Evolutionary conservation across 495 filamentous ascomycete genomes (phyloP).

Genomic region (Penicillium coprophilum): DNA sequence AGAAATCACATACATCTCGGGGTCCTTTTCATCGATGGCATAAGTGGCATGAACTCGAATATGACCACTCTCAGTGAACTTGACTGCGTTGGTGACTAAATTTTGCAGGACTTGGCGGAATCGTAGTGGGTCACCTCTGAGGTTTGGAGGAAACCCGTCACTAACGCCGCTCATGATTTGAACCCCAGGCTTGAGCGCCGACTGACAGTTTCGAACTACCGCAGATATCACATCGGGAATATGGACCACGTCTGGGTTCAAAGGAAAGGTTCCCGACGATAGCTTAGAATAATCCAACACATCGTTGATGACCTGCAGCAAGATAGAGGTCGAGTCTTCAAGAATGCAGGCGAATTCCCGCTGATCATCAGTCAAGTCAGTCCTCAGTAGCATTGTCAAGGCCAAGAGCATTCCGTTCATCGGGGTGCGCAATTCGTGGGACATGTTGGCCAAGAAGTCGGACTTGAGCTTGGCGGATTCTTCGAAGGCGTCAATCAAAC

Average conservation of each 20-base stretch:
- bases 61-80: conserved; percentile 75
- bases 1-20: conserved; percentile 41
- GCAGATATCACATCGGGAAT: conserved; percentile 56
- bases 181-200: conserved; percentile 58
- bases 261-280: conserved; percentile 78
- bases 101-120: conserved; percentile 84
- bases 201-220: conserved; percentile 52
- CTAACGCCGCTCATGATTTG: conserved; percentile 51
- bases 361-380: conserved; percentile 64
- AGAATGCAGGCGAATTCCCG: conserved; percentile 75
- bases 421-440: conserved; percentile 83
- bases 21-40: conserved; percentile 42
- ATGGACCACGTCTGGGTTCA: conserved; percentile 69
- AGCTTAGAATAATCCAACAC: conserved; percentile 88
- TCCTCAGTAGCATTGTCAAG: conserved; percentile 67
- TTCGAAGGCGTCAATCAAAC: conserved; percentile 61
- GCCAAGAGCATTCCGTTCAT: conserved; percentile 77
- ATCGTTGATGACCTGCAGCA: conserved; percentile 89
- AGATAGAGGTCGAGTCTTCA: conserved; percentile 72
- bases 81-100: conserved; percentile 83
- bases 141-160: conserved; percentile 37
- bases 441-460: conserved; percentile 78
- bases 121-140: conserved; percentile 71
- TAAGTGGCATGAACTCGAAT: conserved; percentile 59
- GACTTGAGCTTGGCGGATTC: conserved; percentile 64